phyloP scores from a whole-genome alignment of 2,329 filamentous ascomycete genomes.

The Amesomyces nigricolor region DNA sequence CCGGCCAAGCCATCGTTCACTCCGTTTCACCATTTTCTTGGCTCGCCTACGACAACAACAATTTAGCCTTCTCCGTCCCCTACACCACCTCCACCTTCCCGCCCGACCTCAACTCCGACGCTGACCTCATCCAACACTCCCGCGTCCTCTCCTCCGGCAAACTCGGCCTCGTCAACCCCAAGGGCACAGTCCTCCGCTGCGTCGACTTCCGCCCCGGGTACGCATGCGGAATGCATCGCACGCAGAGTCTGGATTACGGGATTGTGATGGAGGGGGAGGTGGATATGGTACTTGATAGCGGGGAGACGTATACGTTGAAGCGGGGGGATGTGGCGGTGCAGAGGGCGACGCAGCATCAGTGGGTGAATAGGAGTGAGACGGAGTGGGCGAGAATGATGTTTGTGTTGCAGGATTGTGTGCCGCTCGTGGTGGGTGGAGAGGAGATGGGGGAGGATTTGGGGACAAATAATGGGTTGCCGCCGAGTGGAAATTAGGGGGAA shows the following conservation, averaged over 20 bases:
- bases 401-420: constrained; percentile 26
- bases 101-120: constrained; percentile 35
- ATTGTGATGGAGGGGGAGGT: constrained; percentile 44
- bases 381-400: constrained; percentile 39
- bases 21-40: constrained; percentile 28
- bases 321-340: constrained; percentile 45
- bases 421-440: constrained; percentile 19
- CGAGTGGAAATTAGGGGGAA: constrained; percentile 23
- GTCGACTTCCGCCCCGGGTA: constrained; percentile 43
- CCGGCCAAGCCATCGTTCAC: constrained; percentile 35
- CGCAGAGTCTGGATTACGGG: constrained; percentile 44
- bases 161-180: constrained; percentile 33
- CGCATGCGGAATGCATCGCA: constrained; percentile 41
- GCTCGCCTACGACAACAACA: constrained; percentile 30
- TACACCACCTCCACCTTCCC: constrained; percentile 40
- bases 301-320: constrained; percentile 36
- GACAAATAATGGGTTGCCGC: constrained; percentile 21
- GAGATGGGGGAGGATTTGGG: constrained; percentile 26
- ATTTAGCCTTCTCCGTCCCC: constrained; percentile 36
- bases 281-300: constrained; percentile 43
- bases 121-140: constrained; percentile 37
- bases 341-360: constrained; percentile 42
- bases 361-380: constrained; percentile 37
- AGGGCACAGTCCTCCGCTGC: constrained; percentile 36
- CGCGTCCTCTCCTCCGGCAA: constrained; percentile 33